Base-by-base conservation (phyloP, 192 early-diverging fungal species). In the Linderina pennispora region DNA sequence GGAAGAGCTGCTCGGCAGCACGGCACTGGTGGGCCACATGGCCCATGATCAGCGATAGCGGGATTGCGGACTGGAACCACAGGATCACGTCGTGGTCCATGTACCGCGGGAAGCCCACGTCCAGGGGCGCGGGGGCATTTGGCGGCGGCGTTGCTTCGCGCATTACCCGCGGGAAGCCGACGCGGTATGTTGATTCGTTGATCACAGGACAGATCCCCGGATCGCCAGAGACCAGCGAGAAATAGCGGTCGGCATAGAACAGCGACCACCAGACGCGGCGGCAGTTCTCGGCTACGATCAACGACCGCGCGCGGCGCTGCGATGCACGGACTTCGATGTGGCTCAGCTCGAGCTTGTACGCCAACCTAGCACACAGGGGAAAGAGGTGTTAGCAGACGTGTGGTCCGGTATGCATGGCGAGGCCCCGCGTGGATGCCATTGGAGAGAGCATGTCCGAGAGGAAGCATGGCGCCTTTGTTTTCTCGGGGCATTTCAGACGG, bases 271-370 rank as follows among this genome's bases (percentile, higher is more conserved):
- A 73, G 8, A 73, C 69, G 4, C 69, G 53, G 16, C 69, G 69
- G 43, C 69, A 73, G 55, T 73, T 73, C 52, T 73, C 69, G 8
- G 69, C 69, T 10, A 73, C 69, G 18, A 73, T 73, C 58, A 73
- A 44, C 33, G 69, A 73, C 31, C 69, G 62, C 1, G 69, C 69
- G 18, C 58, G 62, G 8, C 69, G 61, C 54, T 73, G 69, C 40
- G 58, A 55, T 19, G 69, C 69, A 9, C 69, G 69, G 36, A 58
- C 57, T 35, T 73, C 69, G 40, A 73, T 65, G 22, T 73, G 45
- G 36, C 63, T 73, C 19, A 73, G 47, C 45, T 65, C 69, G 19
- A 73, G 63, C 63, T 65, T 57, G 21, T 73, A 65, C 23, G 69
- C 69, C 38, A 73, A 33, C 32, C 63, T 65, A 73, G 24, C n/a